phyloP scores from a whole-genome alignment of 768 basidiomycete genomes.

The Leccinum variicolor region DNA sequence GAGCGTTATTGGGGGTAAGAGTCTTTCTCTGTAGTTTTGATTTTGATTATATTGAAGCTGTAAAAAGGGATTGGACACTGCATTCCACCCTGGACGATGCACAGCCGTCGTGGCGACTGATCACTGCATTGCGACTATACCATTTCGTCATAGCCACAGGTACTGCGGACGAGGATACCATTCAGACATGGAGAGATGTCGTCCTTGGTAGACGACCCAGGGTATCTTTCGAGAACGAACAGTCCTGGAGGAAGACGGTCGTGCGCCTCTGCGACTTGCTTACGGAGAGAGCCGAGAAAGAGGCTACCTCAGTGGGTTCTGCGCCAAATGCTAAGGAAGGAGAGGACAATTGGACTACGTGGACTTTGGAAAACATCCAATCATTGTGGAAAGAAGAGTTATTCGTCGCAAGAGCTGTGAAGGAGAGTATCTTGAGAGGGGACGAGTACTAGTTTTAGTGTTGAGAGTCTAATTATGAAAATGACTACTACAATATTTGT shows the following conservation, averaged over 20 bases:
- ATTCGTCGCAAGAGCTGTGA: slow-evolving; percentile 47
- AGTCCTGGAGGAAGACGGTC: slow-evolving; percentile 43
- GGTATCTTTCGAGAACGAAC: slow-evolving; percentile 50
- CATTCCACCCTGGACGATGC: slow-evolving; percentile 57
- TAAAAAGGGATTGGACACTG: slow-evolving; percentile 73
- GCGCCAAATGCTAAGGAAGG: not conserved
- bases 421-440: slow-evolving; percentile 42
- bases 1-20: slow-evolving; percentile 85
- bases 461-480: not conserved
- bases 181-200: slow-evolving; percentile 54
- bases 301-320: slow-evolving; percentile 5
- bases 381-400: slow-evolving; percentile 62
- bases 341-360: slow-evolving; percentile 27
- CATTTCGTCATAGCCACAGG: slow-evolving; percentile 39
- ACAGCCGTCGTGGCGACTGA: slow-evolving; percentile 78
- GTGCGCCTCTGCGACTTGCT: slow-evolving; percentile 38
- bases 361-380: slow-evolving; percentile 40
- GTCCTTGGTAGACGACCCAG: slow-evolving; percentile 41
- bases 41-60: not conserved
- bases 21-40: slow-evolving; percentile 2
- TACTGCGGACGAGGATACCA: slow-evolving; percentile 24
- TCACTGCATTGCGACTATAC: slow-evolving; percentile 67
- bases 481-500: too few relatives aligned
- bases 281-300: slow-evolving; percentile 31
- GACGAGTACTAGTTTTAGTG: slow-evolving; percentile 41